phyloP scores from a whole-genome alignment of 441 rosid genomes.

The Rhodomyrtus psidioides region DNA sequence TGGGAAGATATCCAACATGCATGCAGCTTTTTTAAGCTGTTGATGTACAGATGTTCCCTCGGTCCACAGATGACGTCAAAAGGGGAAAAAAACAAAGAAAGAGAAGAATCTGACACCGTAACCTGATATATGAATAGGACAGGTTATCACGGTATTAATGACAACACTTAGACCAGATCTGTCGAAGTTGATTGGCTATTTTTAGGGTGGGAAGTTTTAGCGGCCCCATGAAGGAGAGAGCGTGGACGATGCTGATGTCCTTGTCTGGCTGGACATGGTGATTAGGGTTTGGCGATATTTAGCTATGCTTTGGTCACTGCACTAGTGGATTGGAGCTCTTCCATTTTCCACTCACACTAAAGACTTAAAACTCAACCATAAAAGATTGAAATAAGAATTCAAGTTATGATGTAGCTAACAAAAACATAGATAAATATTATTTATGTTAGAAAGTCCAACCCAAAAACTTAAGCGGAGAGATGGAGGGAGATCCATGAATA shows the following conservation, averaged over 20 bases:
- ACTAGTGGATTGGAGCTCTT: neutral
- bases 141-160: neutral
- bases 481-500: no score
- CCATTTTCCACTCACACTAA: neutral
- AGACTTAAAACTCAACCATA: neutral
- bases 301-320: neutral
- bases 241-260: neutral
- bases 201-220: neutral
- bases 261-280: neutral
- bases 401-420: neutral
- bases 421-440: neutral
- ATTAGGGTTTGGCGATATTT: neutral
- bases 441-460: no score
- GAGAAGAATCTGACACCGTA: neutral
- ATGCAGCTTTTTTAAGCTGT: neutral
- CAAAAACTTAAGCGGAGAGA: no score
- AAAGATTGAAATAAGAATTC: neutral
- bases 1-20: neutral
- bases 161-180: neutral
- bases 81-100: neutral
- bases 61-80: neutral
- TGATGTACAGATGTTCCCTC: neutral
- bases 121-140: neutral
- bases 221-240: neutral
- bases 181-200: neutral